phyloP scores from a whole-genome alignment of 2,329 filamentous ascomycete genomes.

The Ceratocystis huliohia region DNA sequence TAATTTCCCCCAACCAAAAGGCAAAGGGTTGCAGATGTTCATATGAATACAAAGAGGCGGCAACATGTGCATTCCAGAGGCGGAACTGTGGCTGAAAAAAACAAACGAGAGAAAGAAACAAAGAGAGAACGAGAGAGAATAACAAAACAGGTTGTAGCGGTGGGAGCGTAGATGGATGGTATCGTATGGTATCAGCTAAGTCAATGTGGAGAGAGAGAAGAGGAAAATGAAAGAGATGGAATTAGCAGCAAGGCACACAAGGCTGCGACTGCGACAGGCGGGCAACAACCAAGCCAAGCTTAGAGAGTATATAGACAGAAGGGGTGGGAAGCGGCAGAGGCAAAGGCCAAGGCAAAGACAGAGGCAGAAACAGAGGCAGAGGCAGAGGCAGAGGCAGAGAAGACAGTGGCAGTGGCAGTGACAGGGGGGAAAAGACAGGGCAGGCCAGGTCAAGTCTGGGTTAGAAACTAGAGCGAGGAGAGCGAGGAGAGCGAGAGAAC shows the following conservation, averaged over 20 bases:
- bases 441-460: too few species aligned
- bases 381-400: too few species aligned
- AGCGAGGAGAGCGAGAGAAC: too few species aligned
- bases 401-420: neutral
- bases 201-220: slow-evolving; percentile 2
- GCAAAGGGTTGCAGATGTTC: neutral
- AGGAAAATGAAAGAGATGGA: neutral
- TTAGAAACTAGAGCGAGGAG: too few species aligned
- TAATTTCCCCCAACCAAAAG: slow-evolving; percentile 1
- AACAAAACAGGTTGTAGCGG: neutral
- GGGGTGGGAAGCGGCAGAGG: neutral
- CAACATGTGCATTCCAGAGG: slow-evolving; percentile 17
- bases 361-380: too few species aligned
- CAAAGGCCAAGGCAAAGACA: too few species aligned
- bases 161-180: neutral
- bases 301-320: neutral
- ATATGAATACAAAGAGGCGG: slow-evolving; percentile 17
- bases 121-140: slow-evolving; percentile 5
- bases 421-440: neutral
- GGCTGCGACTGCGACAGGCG: slow-evolving; percentile 5
- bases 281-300: neutral
- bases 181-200: slow-evolving; percentile 7
- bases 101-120: neutral
- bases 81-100: slow-evolving; percentile 11
- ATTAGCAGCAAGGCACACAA: slow-evolving; percentile 11